phyloP scores from a whole-genome alignment of 805 yeast genomes.

The Candida ulmi region DNA sequence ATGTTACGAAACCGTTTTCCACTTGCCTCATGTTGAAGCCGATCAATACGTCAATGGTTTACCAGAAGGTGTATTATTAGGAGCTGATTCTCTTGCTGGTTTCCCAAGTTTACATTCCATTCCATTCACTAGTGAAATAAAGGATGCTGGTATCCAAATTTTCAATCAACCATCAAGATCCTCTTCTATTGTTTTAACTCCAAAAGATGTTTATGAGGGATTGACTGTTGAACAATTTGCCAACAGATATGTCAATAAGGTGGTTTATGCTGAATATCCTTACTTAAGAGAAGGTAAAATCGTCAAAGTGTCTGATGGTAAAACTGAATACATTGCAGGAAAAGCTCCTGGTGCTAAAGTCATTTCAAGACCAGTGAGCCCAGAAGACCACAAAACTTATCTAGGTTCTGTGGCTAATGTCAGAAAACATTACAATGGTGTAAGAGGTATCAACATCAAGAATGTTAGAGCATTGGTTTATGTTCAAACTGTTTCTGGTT shows the following conservation, averaged over 20 bases:
- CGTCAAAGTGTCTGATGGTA: conserved; percentile 52
- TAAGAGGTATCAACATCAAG: conserved; percentile 59
- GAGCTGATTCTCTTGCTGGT: conserved; percentile 75
- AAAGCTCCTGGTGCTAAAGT: conserved; percentile 28
- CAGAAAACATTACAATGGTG: conserved; percentile 37
- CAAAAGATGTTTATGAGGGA: conserved; percentile 52
- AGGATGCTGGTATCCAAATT: conserved; percentile 59
- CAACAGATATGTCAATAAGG: conserved; percentile 50
- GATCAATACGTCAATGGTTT: conserved; percentile 47
- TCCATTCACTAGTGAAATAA: conserved; percentile 50
- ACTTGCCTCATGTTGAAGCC: conserved; percentile 41
- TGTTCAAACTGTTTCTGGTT: conserved; percentile 74
- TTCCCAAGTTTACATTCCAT: conserved; percentile 81
- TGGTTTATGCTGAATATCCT: conserved; percentile 87
- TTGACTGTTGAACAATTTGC: conserved; percentile 60
- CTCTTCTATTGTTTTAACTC: conserved; percentile 67
- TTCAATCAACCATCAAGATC: conserved; percentile 84
- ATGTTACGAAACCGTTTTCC: conserved; percentile 59
- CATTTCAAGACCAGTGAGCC: conserved; percentile 35
- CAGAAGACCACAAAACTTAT: conserved; percentile 43
- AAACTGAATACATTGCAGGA: conserved; percentile 36
- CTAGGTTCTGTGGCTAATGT: conserved; percentile 35
- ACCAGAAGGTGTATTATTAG: conserved; percentile 59
- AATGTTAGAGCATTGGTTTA: conserved; percentile 52
- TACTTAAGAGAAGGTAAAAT: conserved; percentile 76